Base-by-base conservation (phyloP, 2,329 filamentous ascomycete genomes). In the Claviceps lovelessii region DNA sequence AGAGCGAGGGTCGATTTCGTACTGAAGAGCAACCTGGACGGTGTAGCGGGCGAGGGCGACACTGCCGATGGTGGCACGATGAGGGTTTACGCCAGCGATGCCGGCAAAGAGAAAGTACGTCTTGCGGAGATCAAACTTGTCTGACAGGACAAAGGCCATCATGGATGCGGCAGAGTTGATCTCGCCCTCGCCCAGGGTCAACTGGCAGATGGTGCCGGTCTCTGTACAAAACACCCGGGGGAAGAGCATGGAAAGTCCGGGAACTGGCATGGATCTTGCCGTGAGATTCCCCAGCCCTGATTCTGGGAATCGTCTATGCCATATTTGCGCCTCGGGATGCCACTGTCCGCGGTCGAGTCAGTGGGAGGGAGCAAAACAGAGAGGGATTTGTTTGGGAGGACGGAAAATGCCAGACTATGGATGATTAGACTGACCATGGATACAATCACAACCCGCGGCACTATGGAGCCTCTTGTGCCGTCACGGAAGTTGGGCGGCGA, bases 51-150 rank as follows among this genome's bases (percentile, higher is more conserved):
- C 78, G 54, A 90, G 79, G 1, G 83, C 83, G 0, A 87, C 84
- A 45, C 78, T 77, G 48, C 78, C 80, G 5, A 86, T 73, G 0
- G 85, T 88, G 28, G 76, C 81, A 31, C 80, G 69, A 57, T 83
- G 78, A 0, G 86, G 86, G 65, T 81, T 88, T 47, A 88, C 75
- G n/a, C 86, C 86, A 1, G 81, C 85, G 58, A 90, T 89, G 2
- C 86, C 86, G 1, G 77, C 80, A 35, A 87, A 67, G 55, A 90
- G 67, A 67, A 88, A 88, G 69, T 90, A 90, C 1, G 85, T 85
- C 50, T 73, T 67, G 1, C 70, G 75, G 13, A 90, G 73, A 67
- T 89, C 76, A 65, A 90, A 88, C 11, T 70, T 63, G 1, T 72
- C 65, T 0, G 80, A 85, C 15, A 83, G 73, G n/a, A 79, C 71